Evolutionary conservation across 805 yeast genomes (phyloP), one percentile per base, ranked within the genome.

Genomic region (Torulaspora microellipsoides): DNA sequence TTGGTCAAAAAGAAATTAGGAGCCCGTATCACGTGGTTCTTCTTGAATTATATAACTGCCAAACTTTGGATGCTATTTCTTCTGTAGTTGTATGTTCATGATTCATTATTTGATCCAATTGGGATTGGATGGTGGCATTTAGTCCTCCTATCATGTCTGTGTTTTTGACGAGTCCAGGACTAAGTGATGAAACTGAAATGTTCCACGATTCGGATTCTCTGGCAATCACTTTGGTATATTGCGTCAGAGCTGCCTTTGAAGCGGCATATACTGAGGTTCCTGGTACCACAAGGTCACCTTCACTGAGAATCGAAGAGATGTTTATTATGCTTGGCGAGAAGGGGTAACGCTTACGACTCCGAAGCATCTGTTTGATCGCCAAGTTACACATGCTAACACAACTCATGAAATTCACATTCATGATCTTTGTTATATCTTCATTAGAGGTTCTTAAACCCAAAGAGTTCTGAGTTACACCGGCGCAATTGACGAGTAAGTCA

Each of bases 231-330:
- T 45, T 40, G 11, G 60, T 46, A 41, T 58, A 62, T 23, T 52
- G 55, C 13, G 56, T 31, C 23, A 63, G 15, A 8, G 64, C 67
- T 4, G 65, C 59, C 42, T 63, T 63, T 2, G 65, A 53, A 8
- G 66, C 64, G 10, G 64, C 48, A 52, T 63, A 63, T 3, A 63
- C 38, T 2, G 63, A 45, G 1, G 66, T 61, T 1, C 65, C 66
- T 0, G 62, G 58, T 9, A 60, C 34, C 0, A 42, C 36, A 8
- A 45, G 29, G n/a, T 48, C 43, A 1, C 42, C 25, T 8, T 49
- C 37, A 1, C 60, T 65, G 15, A 63, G 38, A 12, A 59, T 42
- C 1, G 66, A 61, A 2, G 66, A 55, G 3, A 63, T 47, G 43
- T 61, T 63, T n/a, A 63, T 36, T 8, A 63, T 55, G 38, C 43